Base-by-base conservation (phyloP, 441 rosid genomes). In the Manihot esculenta region DNA sequence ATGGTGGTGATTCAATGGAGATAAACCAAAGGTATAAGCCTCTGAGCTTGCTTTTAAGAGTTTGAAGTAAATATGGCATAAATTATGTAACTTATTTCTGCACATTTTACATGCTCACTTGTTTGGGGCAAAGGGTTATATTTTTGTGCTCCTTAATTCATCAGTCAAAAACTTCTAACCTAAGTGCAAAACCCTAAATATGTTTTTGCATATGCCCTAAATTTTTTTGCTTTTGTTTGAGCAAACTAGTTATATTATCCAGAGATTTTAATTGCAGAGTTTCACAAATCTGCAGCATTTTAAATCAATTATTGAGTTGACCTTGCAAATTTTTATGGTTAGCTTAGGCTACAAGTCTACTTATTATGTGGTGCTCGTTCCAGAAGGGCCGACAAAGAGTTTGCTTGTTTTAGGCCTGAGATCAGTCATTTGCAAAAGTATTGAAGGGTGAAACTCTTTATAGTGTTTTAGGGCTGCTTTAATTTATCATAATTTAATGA, bases 1-100 rank as follows among this genome's bases (percentile, higher is more conserved):
- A 92, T 80, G 88, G 91, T 50, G 84, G 81, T 81, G 92, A 93
- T 82, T 81, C 81, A 77, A 74, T 79, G 74, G 97, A 93, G 85
- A 90, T 86, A 72, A 84, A 82, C 58, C 80, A 86, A 84, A 85
- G 99, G 99, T 93, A 87, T 77, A 72, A 60, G 73, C 64, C 59
- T 77, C 61, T 20, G 26, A 24, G 60, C 65, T 30, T 72, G 30
- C 64, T 53, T 21, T 63, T 55, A 53, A 76, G 60, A 70, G 57
- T 58, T 44, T n/a, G 49, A 24, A 26, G 33, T 64, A 48, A 64
- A 66, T 12, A 45, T 45, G 49, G 2, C 11, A 10, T 45, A 11
- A 2, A 10, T 15, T 11, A 14, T 38, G 42, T 38, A 38, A 38
- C 7, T 5, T 38, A 38, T 38, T 5, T 38, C 9, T 38, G 7